These are phyloP conservation scores for Globisporangium acanthophoron DNA, from an alignment of 352 stramenopile species.

Conservation along the genomic window DNA sequence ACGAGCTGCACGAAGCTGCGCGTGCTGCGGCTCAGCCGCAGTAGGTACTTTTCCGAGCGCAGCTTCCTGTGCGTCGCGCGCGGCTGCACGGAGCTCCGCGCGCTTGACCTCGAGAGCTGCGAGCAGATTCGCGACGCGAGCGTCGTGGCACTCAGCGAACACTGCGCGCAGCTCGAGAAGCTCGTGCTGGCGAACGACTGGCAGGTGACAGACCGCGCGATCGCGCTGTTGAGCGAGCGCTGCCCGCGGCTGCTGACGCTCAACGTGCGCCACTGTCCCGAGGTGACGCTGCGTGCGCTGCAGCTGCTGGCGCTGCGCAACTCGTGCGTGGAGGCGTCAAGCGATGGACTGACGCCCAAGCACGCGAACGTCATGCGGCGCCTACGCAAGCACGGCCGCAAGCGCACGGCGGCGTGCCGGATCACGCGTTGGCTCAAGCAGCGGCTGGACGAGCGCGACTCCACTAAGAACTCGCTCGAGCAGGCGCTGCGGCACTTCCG, in stretches of 20 bases:
- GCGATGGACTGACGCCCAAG: conserved; percentile 42
- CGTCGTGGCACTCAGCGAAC: conserved; percentile 26
- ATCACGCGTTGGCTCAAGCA: conserved; percentile 46
- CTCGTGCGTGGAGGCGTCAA: conserved; percentile 26
- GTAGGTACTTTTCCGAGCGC: conserved; percentile 57
- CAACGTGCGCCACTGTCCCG: conserved; percentile 55
- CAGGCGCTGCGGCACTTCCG: conserved; percentile 37
- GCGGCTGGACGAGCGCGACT: conserved; percentile 20
- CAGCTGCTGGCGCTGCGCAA: conserved; percentile 31
- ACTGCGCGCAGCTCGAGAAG: conserved; percentile 36
- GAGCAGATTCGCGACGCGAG: conserved; percentile 55
- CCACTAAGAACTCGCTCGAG: conserved; percentile 38
- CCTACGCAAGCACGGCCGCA: conserved; percentile 5
- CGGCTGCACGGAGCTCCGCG: conserved; percentile 26
- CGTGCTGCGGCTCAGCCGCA: conserved; percentile 52
- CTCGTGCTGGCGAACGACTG: conserved; percentile 67
- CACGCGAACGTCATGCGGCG: conserved; percentile 22
- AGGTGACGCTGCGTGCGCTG: conserved; percentile 44
- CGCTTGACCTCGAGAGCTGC: conserved; percentile 67
- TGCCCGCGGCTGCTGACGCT: conserved; percentile 33
- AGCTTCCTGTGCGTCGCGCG: conserved; percentile 46
- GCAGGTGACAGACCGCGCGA: conserved; percentile 53
- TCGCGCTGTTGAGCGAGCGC: conserved; percentile 18
- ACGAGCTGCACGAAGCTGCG: conserved; percentile 27
- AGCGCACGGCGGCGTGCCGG: conserved; percentile 22